Conservation (phyloP, 345 rosid species). For the Sisymbrium altissimum region DNA sequence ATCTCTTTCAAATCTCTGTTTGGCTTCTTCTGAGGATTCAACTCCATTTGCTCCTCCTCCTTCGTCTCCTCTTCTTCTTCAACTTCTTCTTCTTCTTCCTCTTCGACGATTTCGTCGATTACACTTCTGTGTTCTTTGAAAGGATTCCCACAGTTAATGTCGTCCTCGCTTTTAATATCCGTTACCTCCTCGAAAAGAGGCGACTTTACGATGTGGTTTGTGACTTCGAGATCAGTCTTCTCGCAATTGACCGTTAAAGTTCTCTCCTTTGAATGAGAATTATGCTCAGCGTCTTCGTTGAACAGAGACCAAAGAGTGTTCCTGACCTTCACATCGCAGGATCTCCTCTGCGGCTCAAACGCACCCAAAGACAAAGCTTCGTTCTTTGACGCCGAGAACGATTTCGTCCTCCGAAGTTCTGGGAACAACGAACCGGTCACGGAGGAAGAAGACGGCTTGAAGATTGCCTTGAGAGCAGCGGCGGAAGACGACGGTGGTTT, state of each 20-base stretch:
- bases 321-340: conserved; percentile 92
- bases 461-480: conserved; percentile 52
- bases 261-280: conserved; percentile 35
- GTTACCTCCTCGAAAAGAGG: conserved; percentile 48
- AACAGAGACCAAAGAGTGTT: conserved; percentile 79
- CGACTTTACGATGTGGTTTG: conserved; percentile 34
- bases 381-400: conserved; percentile 92
- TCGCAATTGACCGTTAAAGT: conserved; percentile 20
- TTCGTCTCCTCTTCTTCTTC: conserved; percentile 52
- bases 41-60: conserved; percentile 77
- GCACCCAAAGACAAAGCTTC: conserved; percentile 67
- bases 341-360: conserved; percentile 94
- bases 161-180: conserved; percentile 37
- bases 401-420: conserved; percentile 90
- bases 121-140: conserved; percentile 38
- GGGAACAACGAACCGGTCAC: conserved; percentile 42
- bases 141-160: conserved; percentile 35
- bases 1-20: conserved; percentile 71
- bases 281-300: conserved; percentile 57
- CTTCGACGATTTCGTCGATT: conserved; percentile 30
- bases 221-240: conserved; percentile 37
- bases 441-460: conserved; percentile 36
- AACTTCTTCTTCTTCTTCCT: conserved; percentile 42
- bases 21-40: conserved; percentile 60
- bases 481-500: conserved; percentile 57